Conservation (phyloP, 345 rosid genomes). For the Acer saccharum region DNA sequence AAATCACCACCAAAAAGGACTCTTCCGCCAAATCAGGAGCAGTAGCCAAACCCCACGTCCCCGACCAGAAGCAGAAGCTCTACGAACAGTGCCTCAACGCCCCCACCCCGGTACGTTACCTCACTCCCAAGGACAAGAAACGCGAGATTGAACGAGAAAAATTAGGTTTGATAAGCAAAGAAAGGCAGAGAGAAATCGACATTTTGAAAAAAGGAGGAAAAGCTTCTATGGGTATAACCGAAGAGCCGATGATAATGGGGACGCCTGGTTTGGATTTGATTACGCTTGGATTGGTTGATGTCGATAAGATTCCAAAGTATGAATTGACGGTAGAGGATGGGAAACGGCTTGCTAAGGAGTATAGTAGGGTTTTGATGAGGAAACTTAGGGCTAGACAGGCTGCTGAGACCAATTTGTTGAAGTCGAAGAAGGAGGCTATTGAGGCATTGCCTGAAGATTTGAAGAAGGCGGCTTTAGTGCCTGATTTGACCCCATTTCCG, state of each 20-base stretch:
- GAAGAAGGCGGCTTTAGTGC: slow-evolving; percentile 69
- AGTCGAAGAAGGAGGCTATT: slow-evolving; percentile 66
- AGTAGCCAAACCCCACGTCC: slow-evolving; percentile 29
- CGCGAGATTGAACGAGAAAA: slow-evolving; percentile 83
- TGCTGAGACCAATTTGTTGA: slow-evolving; percentile 53
- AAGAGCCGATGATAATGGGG: slow-evolving; percentile 67
- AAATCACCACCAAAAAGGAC: slow-evolving; percentile 57
- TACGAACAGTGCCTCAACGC: slow-evolving; percentile 73
- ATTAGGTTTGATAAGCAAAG: slow-evolving; percentile 73
- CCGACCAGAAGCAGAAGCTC: slow-evolving; percentile 49
- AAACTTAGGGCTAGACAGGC: slow-evolving; percentile 74
- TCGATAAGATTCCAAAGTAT: slow-evolving; percentile 74
- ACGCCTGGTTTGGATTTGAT: slow-evolving; percentile 76
- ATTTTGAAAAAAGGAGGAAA: slow-evolving; percentile 59
- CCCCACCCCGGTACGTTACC: slow-evolving; percentile 73
- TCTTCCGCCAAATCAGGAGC: slow-evolving; percentile 17
- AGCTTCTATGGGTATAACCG: slow-evolving; percentile 51
- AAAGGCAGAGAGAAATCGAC: slow-evolving; percentile 62
- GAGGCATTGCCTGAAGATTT: slow-evolving; percentile 79
- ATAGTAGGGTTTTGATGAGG: slow-evolving; percentile 82
- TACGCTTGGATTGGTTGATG: slow-evolving; percentile 72
- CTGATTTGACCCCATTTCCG: slow-evolving; percentile 80
- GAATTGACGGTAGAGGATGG: slow-evolving; percentile 91
- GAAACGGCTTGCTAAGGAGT: slow-evolving; percentile 77
- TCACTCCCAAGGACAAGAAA: slow-evolving; percentile 55